Base-by-base conservation (phyloP, 805 yeast genomes). In the Yarrowia keelungensis region DNA sequence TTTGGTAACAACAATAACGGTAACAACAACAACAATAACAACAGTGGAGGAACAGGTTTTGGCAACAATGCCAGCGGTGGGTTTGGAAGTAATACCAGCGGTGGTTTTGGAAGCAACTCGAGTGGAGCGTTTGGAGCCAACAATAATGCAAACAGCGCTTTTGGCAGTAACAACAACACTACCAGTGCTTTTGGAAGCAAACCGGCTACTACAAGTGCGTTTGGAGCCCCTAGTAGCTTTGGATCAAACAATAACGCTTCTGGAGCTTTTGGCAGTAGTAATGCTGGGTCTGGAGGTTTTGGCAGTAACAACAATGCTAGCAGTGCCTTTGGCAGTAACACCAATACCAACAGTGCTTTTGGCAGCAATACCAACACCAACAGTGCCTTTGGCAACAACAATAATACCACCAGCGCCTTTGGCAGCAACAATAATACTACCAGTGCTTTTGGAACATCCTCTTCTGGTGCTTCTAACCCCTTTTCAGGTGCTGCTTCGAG, bases 311-410 rank as follows among this genome's bases (percentile, higher is more conserved):
- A 35, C 49, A 51, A 36, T 15, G 9, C 16, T 8, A 39, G 9
- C 54, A 15, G 54, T 36, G 46, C 67, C 15, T 47, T 62, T 47
- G 67, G 67, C 14, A 22, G 32, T 26, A 26, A 26, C 39, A 9
- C 5, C 12, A 2, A 7, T 9, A 2, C 11, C 10, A 38, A 7
- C 10, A 38, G 39, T 38, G 38, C 36, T 5, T 47, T 47, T 47
- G 38, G 35, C 32, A 67, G 73, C 7, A 43, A 43, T 11, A 53
- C 65, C 42, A 70, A 64, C 51, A 38, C n/a, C 41, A 19, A 46
- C 47, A 42, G 68, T 39, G 51, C 68, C 10, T 36, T 50, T 62
- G 61, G 61, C 11, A 14, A 50, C 8, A 50, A 15, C 54, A 49
- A 32, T n/a, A 49, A 19, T 19, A 19, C 14, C 15, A 8, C 54